Evolutionary conservation across 257 asterid genomes (phyloP).

Genomic region (Mentha longifolia): DNA sequence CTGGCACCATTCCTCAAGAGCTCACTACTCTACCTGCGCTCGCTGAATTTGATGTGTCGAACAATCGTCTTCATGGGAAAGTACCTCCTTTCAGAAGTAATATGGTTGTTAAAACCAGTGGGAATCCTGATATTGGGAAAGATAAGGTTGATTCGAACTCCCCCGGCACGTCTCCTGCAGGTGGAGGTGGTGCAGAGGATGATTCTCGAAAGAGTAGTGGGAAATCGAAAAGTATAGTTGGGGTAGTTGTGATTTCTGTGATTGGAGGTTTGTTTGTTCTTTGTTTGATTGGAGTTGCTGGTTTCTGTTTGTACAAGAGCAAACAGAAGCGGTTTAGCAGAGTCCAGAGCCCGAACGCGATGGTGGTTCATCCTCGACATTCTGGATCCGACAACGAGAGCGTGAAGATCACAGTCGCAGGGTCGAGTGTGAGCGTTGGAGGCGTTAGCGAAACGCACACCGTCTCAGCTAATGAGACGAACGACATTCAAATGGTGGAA

Average conservation of each 20-base stretch:
- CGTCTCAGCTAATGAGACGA: slow-evolving; percentile 53
- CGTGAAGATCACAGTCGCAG: slow-evolving; percentile 88
- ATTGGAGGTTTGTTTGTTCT: slow-evolving; percentile 59
- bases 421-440: slow-evolving; percentile 75
- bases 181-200: slow-evolving; percentile 29
- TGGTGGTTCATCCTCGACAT: slow-evolving; percentile 82
- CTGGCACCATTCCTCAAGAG: slow-evolving; percentile 69
- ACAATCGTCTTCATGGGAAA: slow-evolving; percentile 75
- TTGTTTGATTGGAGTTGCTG: slow-evolving; percentile 61
- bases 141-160: slow-evolving; percentile 42
- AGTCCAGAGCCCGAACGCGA: slow-evolving; percentile 82
- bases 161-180: slow-evolving; percentile 37
- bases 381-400: slow-evolving; percentile 83
- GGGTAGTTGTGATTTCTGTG: slow-evolving; percentile 56
- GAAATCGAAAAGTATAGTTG: slow-evolving; percentile 51
- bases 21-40: slow-evolving; percentile 64
- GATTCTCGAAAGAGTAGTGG: slow-evolving; percentile 6
- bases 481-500: slow-evolving; percentile 84
- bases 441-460: slow-evolving; percentile 60
- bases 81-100: slow-evolving; percentile 65
- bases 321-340: slow-evolving; percentile 67
- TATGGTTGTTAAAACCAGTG: slow-evolving; percentile 53
- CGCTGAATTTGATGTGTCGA: slow-evolving; percentile 69
- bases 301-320: slow-evolving; percentile 69
- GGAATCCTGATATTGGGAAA: slow-evolving; percentile 82